These are phyloP conservation scores for Aspergillus funiculosus DNA, from an alignment of 495 filamentous ascomycete genomes.

Conservation along the genomic window DNA sequence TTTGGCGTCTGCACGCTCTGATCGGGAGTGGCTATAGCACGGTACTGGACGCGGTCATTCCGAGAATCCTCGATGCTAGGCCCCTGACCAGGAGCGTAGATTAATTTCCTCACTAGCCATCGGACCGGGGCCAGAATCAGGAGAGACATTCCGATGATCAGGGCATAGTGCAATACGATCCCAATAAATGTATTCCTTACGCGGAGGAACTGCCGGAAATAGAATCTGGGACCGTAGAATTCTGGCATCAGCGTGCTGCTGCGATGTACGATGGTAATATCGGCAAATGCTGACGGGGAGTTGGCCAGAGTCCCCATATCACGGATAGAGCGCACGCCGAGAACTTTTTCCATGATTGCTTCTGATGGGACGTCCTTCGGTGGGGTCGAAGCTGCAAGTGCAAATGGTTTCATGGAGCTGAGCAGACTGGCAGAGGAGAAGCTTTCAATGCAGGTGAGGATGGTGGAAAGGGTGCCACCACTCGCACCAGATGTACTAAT, in stretches of 20 bases:
- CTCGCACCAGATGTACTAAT: slow-evolving; percentile 50
- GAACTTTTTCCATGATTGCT: slow-evolving; percentile 38
- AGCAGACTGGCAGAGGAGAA: slow-evolving; percentile 53
- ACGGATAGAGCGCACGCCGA: slow-evolving; percentile 57
- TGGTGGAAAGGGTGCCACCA: slow-evolving; percentile 66
- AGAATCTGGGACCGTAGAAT: slow-evolving; percentile 68
- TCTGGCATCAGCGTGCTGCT: slow-evolving; percentile 67
- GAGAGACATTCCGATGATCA: slow-evolving; percentile 47
- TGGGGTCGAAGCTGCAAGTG: slow-evolving; percentile 56
- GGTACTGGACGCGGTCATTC: slow-evolving; percentile 58
- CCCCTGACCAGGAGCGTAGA: slow-evolving; percentile 64
- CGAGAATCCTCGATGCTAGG: slow-evolving; percentile 50
- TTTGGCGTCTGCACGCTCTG: slow-evolving; percentile 34
- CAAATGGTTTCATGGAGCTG: slow-evolving; percentile 54
- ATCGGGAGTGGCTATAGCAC: slow-evolving; percentile 61
- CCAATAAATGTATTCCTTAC: slow-evolving; percentile 56
- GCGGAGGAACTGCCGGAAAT: slow-evolving; percentile 62
- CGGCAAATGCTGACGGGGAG: slow-evolving; percentile 51
- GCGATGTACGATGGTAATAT: slow-evolving; percentile 66
- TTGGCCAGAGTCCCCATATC: slow-evolving; percentile 64
- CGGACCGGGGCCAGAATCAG: slow-evolving; percentile 52
- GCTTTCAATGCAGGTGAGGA: slow-evolving; percentile 57
- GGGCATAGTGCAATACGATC: slow-evolving; percentile 48
- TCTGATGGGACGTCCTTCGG: slow-evolving; percentile 32
- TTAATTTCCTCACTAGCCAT: slow-evolving; percentile 46